A percentile compares a stretch with the other conserved stretches of the same genome.
These are phyloP conservation scores for Colletotrichum australisinense DNA, from an alignment of 2,329 filamentous ascomycete species.

Conservation along the genomic window DNA sequence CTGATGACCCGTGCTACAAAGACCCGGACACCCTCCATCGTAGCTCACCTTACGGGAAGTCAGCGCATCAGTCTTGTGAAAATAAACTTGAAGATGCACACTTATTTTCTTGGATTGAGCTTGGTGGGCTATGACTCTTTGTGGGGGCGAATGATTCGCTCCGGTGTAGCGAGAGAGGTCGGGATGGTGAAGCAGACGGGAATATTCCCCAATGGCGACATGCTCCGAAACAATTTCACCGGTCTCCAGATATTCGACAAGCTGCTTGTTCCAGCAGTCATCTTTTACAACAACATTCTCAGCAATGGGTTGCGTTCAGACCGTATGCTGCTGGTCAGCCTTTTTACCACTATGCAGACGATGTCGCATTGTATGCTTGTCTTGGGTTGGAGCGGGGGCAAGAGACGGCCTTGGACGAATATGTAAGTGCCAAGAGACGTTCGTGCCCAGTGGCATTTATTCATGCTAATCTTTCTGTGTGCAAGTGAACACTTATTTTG, in stretches of 20 bases:
- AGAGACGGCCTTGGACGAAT: not conserved
- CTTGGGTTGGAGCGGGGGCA: constrained; percentile 3
- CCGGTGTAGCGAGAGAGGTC: not conserved
- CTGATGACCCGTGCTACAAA: not conserved
- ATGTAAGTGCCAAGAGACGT: not conserved
- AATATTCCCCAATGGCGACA: constrained; percentile 10
- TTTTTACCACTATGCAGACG: constrained; percentile 15
- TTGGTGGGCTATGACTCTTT: constrained; percentile 9
- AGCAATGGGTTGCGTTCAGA: not conserved
- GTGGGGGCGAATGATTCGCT: constrained; percentile 18
- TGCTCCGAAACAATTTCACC: constrained; percentile 12
- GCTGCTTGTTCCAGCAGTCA: constrained; percentile 5
- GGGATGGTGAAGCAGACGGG: not conserved
- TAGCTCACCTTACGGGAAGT: no score
- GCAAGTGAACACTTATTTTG: not conserved
- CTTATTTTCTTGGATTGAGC: constrained; percentile 21
- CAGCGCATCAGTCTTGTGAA: no score
- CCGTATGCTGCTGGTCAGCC: not conserved
- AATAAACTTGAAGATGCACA: not conserved
- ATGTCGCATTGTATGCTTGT: constrained; percentile 14
- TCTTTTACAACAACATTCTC: constrained; percentile 21
- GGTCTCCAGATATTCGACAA: not conserved
- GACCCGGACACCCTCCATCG: no score
- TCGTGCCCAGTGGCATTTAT: not conserved
- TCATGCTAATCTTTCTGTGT: not conserved